Percentiles rank a stretch among this genome's conserved stretches.
Evolutionary conservation across 1,139 yeast species (phyloP).

Genomic region (Sugiyamaella sp.): DNA sequence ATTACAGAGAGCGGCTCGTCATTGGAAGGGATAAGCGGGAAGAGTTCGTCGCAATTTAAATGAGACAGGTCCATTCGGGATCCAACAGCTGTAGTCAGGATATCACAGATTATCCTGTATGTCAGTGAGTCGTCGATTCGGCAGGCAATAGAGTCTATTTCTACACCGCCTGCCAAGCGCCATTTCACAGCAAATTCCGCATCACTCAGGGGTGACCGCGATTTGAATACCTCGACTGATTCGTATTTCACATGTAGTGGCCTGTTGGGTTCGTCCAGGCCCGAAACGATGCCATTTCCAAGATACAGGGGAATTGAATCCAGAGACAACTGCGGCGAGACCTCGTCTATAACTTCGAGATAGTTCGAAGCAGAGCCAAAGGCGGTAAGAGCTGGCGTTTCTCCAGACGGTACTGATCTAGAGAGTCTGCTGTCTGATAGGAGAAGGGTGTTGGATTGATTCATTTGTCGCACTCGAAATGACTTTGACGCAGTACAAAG

Average conservation of each 20-base stretch:
- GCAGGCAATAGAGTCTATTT: slow-evolving; percentile 48
- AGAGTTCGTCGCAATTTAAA: not conserved
- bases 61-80: not conserved
- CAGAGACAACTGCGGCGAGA: slow-evolving; percentile 44
- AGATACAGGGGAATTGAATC: slow-evolving; percentile 53
- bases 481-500: slow-evolving; percentile 64
- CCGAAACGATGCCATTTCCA: slow-evolving; percentile 40
- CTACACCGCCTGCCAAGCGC: slow-evolving; percentile 61
- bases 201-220: slow-evolving; percentile 58
- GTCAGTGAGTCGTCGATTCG: slow-evolving; percentile 45
- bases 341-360: slow-evolving; percentile 43
- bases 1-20: slow-evolving; percentile 45
- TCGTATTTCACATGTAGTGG: slow-evolving; percentile 22
- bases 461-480: slow-evolving; percentile 72
- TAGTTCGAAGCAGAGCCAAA: slow-evolving; percentile 51
- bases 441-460: slow-evolving; percentile 82
- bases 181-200: slow-evolving; percentile 57
- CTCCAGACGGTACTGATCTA: not conserved
- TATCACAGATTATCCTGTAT: slow-evolving; percentile 46
- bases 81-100: slow-evolving; percentile 41
- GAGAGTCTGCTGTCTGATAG: slow-evolving; percentile 48
- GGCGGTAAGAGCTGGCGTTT: slow-evolving; percentile 37
- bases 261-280: slow-evolving; percentile 6
- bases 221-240: slow-evolving; percentile 48
- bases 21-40: slow-evolving; percentile 1